Percentiles rank a stretch among this genome's conserved stretches.
phyloP scores from a whole-genome alignment of 352 stramenopile species.

The Stephanocyclus meneghinianus region DNA sequence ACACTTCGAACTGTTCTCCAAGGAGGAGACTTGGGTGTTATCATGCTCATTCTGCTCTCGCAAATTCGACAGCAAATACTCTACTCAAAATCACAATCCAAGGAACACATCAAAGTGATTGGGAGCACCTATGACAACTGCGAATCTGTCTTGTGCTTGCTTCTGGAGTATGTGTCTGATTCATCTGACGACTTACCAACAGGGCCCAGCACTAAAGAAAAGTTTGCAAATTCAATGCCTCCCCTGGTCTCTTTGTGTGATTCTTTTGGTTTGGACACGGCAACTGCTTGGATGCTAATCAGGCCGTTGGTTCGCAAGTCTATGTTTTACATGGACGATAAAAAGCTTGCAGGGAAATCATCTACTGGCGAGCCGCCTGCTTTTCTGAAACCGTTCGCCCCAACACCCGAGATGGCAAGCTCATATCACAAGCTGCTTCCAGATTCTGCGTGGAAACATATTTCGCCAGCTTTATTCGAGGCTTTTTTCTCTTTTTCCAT shows the following conservation, averaged over 20 bases:
- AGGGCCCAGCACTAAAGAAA: constrained; percentile 38
- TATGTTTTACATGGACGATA: constrained; percentile 46
- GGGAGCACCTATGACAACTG: constrained; percentile 76
- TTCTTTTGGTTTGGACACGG: constrained; percentile 61
- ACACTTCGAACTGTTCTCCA: constrained; percentile 62
- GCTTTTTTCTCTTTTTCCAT: constrained; percentile 68
- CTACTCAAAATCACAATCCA: constrained; percentile 53
- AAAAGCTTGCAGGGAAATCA: constrained; percentile 27
- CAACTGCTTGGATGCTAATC: constrained; percentile 67
- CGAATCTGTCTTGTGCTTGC: constrained; percentile 62
- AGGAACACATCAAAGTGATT: constrained; percentile 75
- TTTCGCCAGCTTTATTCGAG: constrained; percentile 63
- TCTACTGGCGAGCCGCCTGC: constrained; percentile 11
- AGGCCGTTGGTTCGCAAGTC: constrained; percentile 56
- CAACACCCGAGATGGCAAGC: constrained; percentile 26
- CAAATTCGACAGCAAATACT: constrained; percentile 65
- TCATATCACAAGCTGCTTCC: constrained; percentile 33
- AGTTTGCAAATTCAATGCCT: constrained; percentile 63
- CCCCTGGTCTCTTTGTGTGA: constrained; percentile 52
- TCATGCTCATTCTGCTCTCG: constrained; percentile 72
- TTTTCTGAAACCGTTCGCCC: constrained; percentile 37
- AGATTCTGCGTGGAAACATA: constrained; percentile 42
- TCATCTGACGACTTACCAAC: constrained; percentile 38
- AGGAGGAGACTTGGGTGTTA: constrained; percentile 62
- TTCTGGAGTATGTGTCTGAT: constrained; percentile 75